Base-by-base conservation (phyloP, 148 eudicot genomes). In the Vaccinium myrtillus region DNA sequence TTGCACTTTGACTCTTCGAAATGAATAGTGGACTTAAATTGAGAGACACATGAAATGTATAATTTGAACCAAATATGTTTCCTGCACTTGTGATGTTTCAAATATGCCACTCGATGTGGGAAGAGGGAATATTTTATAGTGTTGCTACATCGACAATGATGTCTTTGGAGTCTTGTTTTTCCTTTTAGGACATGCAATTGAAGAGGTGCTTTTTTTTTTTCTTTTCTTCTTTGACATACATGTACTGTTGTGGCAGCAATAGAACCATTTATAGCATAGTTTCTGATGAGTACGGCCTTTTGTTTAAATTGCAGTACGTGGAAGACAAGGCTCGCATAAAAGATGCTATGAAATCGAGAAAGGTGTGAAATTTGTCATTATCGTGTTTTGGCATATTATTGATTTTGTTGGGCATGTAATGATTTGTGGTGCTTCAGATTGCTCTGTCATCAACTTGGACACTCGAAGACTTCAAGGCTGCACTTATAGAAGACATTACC, bases 381-480 rank as follows among this genome's bases (percentile, higher is more conserved):
- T 65, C 14, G 8, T 61, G 39, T 59, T 77, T 54, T 30, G n/a
- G 53, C 13, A 70, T 80, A 8, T 83, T 83, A 39, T 19, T 77
- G 74, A 8, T 39, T 43, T 54, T 16, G 30, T 73, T 46, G 21
- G 39, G 25, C n/a, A 36, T 77, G 75, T 61, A 15, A 79, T 73
- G 77, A 75, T 61, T 81, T 73, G 73, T 53, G 51, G 73, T 79
- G 75, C 39, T 74, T 53, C 89, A 96, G 98, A 89, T 95, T 87
- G 75, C 87, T 78, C 51, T 97, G 81, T 87, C 92, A 87, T 94
- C 98, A 75, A 90, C 88, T 48, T 97, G 96, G 99, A 94, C 91
- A 50, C 87, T 94, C 81, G 98, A 97, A 81, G 95, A 97, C 79
- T 88, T 97, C 79, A 95, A 93, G 89, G 86, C 87, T 90, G 88